These are phyloP conservation scores for Corylus avellana DNA, from an alignment of 306 rosid genomes.

Conservation along the genomic window DNA sequence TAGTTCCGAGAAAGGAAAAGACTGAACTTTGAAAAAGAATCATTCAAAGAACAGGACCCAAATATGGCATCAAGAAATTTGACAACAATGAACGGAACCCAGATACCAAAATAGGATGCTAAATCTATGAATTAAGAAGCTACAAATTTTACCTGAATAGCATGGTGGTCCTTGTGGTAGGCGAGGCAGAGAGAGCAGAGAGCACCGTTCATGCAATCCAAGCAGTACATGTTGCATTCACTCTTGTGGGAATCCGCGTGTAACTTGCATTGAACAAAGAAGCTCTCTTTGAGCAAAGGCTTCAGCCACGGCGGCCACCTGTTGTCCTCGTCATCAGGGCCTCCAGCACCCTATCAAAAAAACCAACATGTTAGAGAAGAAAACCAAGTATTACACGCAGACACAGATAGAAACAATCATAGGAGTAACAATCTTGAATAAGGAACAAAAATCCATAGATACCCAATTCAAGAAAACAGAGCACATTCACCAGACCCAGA, in stretches of 20 bases:
- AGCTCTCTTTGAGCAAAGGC: slow-evolving; percentile 75
- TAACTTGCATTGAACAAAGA: slow-evolving; percentile 89
- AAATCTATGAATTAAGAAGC: not conserved
- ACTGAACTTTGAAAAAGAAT: not conserved
- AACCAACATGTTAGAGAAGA: not conserved
- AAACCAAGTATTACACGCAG: not conserved
- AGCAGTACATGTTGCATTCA: slow-evolving; percentile 96
- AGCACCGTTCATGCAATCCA: slow-evolving; percentile 94
- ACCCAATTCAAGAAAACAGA: slow-evolving; percentile 2
- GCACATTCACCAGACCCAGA: slow-evolving; percentile 20
- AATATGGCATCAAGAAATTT: slow-evolving; percentile 11
- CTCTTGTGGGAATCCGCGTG: slow-evolving; percentile 95
- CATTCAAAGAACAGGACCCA: slow-evolving; percentile 7
- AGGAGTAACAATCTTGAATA: not conserved
- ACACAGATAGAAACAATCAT: slow-evolving; percentile 8
- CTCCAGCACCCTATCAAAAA: slow-evolving; percentile 77
- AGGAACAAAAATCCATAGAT: not conserved
- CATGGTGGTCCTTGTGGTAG: slow-evolving; percentile 83
- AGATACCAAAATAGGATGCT: slow-evolving; percentile 13
- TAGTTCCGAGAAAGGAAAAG: slow-evolving; percentile 28
- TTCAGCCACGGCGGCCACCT: slow-evolving; percentile 99
- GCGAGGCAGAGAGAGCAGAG: slow-evolving; percentile 89
- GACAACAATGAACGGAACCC: slow-evolving; percentile 22
- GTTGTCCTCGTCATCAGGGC: slow-evolving; percentile 80
- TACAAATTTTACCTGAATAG: slow-evolving; percentile 64